phyloP scores from a whole-genome alignment of 148 eudicot species.

The Vaccinium vitisidaea region DNA sequence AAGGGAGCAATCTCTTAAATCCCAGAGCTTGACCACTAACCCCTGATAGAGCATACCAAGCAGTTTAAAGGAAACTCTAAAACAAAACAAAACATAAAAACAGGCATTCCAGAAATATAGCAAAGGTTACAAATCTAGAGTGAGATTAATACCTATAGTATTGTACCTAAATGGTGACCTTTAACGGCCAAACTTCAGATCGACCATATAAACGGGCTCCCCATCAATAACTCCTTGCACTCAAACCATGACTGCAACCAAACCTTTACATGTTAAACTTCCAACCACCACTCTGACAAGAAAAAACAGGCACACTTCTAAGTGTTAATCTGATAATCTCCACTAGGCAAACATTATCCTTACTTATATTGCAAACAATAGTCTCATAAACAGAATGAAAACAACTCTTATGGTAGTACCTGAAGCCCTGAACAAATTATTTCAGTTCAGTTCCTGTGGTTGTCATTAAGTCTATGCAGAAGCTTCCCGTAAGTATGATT shows the following conservation, averaged over 20 bases:
- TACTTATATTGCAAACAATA: neutral
- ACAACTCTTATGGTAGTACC: neutral
- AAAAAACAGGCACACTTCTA: neutral
- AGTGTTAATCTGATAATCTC: neutral
- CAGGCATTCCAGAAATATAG: neutral
- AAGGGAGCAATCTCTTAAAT: too few relatives aligned
- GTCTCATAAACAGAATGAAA: neutral
- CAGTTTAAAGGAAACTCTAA: neutral
- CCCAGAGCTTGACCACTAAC: too few relatives aligned
- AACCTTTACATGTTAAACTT: neutral
- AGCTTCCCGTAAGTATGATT: conserved; percentile 40
- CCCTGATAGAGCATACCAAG: neutral
- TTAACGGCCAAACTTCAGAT: neutral
- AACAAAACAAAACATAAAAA: neutral
- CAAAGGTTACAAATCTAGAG: neutral
- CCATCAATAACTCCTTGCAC: neutral
- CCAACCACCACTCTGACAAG: neutral
- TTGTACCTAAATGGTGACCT: neutral
- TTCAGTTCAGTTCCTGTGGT: conserved; percentile 18
- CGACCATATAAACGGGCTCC: neutral
- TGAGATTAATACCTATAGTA: neutral
- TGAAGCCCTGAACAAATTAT: neutral
- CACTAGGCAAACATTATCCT: too few relatives aligned
- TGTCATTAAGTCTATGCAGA: conserved; percentile 42
- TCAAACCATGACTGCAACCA: neutral